Evolutionary conservation across 106 monocot genomes (phyloP), one percentile per base, ranked within the genome.

Genomic region (Triglochin maritima): DNA sequence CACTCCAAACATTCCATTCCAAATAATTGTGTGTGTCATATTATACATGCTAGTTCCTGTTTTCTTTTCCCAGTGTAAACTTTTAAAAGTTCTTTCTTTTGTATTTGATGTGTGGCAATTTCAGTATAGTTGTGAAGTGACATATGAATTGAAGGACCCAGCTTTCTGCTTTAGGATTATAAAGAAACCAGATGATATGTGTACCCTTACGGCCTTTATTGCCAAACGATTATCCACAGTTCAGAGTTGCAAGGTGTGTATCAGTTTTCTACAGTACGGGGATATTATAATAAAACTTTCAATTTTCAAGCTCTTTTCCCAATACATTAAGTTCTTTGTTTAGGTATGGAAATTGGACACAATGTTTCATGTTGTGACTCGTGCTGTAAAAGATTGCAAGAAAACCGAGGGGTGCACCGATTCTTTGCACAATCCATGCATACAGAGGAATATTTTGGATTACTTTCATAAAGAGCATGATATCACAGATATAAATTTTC

Each of bases 91-190:
- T 59, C 12, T 59, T 49, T 59, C 12, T 59, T 46, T 3, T 16
- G 5, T 47, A 11, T 15, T 68, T 65, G 15, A 17, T 47, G 45
- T 17, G 4, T 54, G 56, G 45, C 1, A 70, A 76, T 42, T 43
- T 60, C 75, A 95, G 96, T 77, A 53, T 49, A 70, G 59, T 47
- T 91, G 86, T 69, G 91, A 96, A 86, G 79, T 91, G 67, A 82
- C 88, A 16, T 96, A 84, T 76, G 91, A 96, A 15, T 46, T 85
- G 60, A 96, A 88, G 78, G 88, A 96, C 78, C 86, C 83, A 59
- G 87, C 96, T 14, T 91, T 86, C 62, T 86, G 84, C 66, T 96
- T 74, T 67, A 67, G 54, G 56, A 55, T 96, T 65, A 4, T 85
- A 44, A 82, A 79, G 66, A 80, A 70, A 65, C 96, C 96, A 71